A percentile compares a stretch with the other conserved stretches of the same genome.
Conservation (phyloP, 768 basidiomycete species). For the Candolleomyces eurysporus region DNA sequence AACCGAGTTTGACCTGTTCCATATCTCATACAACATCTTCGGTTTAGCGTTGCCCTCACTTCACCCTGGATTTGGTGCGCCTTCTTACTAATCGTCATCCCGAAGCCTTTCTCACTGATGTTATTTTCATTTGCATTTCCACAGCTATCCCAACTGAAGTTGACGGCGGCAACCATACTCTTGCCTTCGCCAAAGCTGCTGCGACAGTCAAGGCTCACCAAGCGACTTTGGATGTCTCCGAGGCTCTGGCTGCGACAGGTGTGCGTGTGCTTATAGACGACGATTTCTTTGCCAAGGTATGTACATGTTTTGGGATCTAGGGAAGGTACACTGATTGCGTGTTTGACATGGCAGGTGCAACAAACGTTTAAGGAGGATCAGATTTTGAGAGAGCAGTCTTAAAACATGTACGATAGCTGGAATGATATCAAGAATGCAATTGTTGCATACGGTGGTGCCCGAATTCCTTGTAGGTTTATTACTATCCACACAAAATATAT, state of each 20-base stretch:
- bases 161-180: constrained; percentile 78
- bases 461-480: no score
- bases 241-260: constrained; percentile 69
- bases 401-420: no score
- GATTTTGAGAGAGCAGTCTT: constrained; percentile 2
- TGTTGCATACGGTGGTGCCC: no score
- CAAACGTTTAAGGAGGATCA: constrained; percentile 47
- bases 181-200: constrained; percentile 63
- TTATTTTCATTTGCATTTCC: not conserved
- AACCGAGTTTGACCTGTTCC: not conserved
- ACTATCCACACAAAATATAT: no score
- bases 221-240: constrained; percentile 64
- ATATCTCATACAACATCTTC: not conserved
- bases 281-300: constrained; percentile 55
- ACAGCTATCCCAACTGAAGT: constrained; percentile 72
- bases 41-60: constrained; percentile 56
- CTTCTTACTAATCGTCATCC: constrained; percentile 1
- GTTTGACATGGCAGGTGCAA: constrained; percentile 37
- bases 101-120: not conserved
- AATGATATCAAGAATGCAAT: no score
- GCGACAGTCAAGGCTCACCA: constrained; percentile 59
- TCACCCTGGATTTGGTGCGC: constrained; percentile 71
- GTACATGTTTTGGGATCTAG: constrained; percentile 5
- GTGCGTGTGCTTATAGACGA: constrained; percentile 70
- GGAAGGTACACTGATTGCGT: not conserved